Percentiles rank a stretch among this genome's conserved stretches.
phyloP scores from a whole-genome alignment of 2,329 filamentous ascomycete genomes.

The Hymenotorrendiella dingleyae region DNA sequence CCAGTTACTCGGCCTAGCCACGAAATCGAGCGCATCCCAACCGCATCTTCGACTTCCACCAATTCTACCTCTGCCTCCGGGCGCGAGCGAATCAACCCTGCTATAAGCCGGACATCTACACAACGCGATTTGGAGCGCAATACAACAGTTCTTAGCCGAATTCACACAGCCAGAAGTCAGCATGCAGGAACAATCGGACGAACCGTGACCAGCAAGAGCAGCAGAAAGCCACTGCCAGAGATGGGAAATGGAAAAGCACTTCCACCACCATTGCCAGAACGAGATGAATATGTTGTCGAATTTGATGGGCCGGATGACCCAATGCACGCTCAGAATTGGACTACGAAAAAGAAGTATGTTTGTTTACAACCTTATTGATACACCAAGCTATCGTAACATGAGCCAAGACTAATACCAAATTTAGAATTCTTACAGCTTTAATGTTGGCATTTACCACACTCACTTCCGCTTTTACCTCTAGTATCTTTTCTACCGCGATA shows the following conservation, averaged over 20 bases:
- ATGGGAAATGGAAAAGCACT: constrained; percentile 73
- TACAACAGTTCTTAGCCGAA: constrained; percentile 63
- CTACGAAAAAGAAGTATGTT: constrained; percentile 66
- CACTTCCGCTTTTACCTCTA: constrained; percentile 65
- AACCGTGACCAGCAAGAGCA: constrained; percentile 37
- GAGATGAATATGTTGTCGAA: constrained; percentile 75
- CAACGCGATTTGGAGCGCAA: constrained; percentile 63
- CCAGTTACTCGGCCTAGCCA: constrained; percentile 33
- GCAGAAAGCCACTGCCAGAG: constrained; percentile 53
- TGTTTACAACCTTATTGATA: too few relatives aligned
- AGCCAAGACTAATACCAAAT: constrained; percentile 27
- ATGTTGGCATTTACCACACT: constrained; percentile 71
- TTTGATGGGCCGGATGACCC: constrained; percentile 82
- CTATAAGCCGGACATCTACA: constrained; percentile 60
- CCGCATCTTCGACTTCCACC: constrained; percentile 46
- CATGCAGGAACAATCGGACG: constrained; percentile 67
- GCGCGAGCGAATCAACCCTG: too few relatives aligned
- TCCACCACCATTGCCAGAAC: constrained; percentile 62
- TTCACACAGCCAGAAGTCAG: constrained; percentile 65
- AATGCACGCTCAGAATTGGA: constrained; percentile 84
- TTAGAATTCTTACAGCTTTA: constrained; percentile 53
- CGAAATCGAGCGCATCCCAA: constrained; percentile 56
- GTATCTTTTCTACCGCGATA: constrained; percentile 67
- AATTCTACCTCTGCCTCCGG: too few relatives aligned
- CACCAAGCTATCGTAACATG: constrained; percentile 8